Evolutionary conservation across 1,284 basidiomycete genomes (phyloP).

Genomic region (Somion occarium): DNA sequence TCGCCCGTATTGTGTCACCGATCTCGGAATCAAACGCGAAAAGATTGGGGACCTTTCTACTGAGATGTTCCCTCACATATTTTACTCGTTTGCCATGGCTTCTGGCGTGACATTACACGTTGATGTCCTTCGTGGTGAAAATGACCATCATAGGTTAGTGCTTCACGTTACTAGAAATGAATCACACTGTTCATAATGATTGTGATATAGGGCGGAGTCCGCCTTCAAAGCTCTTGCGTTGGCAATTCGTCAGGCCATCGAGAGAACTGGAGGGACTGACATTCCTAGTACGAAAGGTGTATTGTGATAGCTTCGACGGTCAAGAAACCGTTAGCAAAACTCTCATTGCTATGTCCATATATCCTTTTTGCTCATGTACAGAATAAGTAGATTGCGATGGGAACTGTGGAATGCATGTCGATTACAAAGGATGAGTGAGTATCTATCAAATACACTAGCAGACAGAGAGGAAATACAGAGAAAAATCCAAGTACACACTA

Average conservation of each 20-base stretch:
- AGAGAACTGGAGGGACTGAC: conserved; percentile 85
- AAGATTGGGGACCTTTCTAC: conserved; percentile 96
- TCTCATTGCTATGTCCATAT: too few relatives aligned
- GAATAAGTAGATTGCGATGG: too few relatives aligned
- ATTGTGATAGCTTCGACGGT: too few relatives aligned
- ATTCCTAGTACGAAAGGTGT: conserved; percentile 98
- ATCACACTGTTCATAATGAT: neutral
- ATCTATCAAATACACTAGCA: neutral
- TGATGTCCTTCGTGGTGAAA: conserved; percentile 90
- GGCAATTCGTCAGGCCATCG: conserved; percentile 92
- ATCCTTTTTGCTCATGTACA: too few relatives aligned
- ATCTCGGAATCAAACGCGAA: conserved; percentile 88
- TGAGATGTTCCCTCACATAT: conserved; percentile 97
- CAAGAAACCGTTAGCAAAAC: too few relatives aligned
- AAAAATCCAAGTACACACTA: neutral
- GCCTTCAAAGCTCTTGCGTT: conserved; percentile 97
- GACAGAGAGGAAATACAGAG: too few relatives aligned
- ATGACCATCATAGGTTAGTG: conserved; percentile 94
- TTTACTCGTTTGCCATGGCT: conserved; percentile 90
- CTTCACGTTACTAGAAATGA: conserved; percentile 6
- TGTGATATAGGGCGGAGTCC: conserved; percentile 78
- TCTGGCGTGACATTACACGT: conserved; percentile 91
- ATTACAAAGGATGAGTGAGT: neutral
- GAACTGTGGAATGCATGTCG: neutral
- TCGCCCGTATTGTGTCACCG: conserved; percentile 91